phyloP scores from a whole-genome alignment of 192 early-diverging fungal species.

The Backusella sp. region DNA sequence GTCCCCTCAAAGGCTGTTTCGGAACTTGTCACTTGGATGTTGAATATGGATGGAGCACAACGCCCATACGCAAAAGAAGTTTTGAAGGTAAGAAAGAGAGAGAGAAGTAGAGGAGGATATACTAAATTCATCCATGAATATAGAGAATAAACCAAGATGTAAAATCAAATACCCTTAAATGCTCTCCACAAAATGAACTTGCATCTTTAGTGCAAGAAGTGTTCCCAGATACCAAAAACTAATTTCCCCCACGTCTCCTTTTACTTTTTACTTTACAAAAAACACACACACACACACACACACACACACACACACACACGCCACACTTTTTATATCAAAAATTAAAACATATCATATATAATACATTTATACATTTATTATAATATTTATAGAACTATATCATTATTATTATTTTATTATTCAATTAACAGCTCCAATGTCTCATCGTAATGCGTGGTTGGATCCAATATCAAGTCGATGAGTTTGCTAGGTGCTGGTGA shows the following conservation, averaged over 20 bases:
- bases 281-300: too few relatives aligned
- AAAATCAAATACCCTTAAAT: conserved; percentile 19
- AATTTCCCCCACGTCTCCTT: neutral
- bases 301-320: neutral
- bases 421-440: neutral
- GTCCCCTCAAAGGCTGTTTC: conserved; percentile 18
- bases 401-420: neutral
- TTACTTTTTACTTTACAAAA: neutral
- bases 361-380: too few relatives aligned
- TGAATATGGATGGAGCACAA: conserved; percentile 15
- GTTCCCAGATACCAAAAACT: conserved; percentile 20
- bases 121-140: neutral
- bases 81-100: conserved; percentile 14
- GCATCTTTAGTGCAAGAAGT: conserved; percentile 30
- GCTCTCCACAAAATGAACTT: conserved; percentile 27
- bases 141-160: conserved; percentile 22
- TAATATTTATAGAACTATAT: neutral
- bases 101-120: neutral
- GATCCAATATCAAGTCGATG: neutral
- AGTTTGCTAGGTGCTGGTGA: neutral
- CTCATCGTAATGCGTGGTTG: neutral
- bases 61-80: conserved; percentile 28
- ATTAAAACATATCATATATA: neutral
- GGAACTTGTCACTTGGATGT: conserved; percentile 27
- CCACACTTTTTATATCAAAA: conserved; percentile 1